Percentiles rank a stretch among this genome's conserved stretches.
Conservation (phyloP, 106 monocot genomes). For the Posidonia australis region DNA sequence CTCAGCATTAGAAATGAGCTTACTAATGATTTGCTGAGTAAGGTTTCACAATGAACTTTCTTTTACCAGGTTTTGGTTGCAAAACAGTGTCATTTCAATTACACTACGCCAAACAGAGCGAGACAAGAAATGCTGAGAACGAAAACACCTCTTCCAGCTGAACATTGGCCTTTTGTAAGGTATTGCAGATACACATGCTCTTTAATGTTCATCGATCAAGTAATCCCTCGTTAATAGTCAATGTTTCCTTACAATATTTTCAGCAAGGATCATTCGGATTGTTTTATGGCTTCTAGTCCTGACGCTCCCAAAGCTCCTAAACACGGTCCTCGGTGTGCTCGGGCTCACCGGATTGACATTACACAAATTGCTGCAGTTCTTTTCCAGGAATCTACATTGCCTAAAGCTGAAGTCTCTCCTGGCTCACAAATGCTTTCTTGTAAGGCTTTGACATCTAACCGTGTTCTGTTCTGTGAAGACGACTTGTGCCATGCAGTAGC, state of each 20-base stretch:
- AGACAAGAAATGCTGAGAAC: constrained; percentile 62
- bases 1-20: no score
- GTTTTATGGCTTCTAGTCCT: constrained; percentile 22
- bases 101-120: constrained; percentile 71
- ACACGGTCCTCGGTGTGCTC: constrained; percentile 36
- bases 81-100: constrained; percentile 67
- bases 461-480: constrained; percentile 71
- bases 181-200: constrained; percentile 8
- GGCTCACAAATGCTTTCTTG: constrained; percentile 37
- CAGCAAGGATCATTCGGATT: constrained; percentile 36
- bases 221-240: neutral
- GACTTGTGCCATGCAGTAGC: constrained; percentile 93
- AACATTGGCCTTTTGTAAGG: constrained; percentile 86
- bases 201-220: neutral
- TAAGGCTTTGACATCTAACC: constrained; percentile 47
- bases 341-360: constrained; percentile 37
- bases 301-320: constrained; percentile 72
- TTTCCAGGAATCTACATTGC: constrained; percentile 45
- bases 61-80: constrained; percentile 51
- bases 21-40: no score
- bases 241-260: neutral
- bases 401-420: constrained; percentile 24
- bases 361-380: constrained; percentile 72
- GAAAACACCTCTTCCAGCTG: constrained; percentile 55
- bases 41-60: no score